These are phyloP conservation scores for Phytophthora cactorum DNA, from an alignment of 352 stramenopile genomes.

Conservation along the genomic window DNA sequence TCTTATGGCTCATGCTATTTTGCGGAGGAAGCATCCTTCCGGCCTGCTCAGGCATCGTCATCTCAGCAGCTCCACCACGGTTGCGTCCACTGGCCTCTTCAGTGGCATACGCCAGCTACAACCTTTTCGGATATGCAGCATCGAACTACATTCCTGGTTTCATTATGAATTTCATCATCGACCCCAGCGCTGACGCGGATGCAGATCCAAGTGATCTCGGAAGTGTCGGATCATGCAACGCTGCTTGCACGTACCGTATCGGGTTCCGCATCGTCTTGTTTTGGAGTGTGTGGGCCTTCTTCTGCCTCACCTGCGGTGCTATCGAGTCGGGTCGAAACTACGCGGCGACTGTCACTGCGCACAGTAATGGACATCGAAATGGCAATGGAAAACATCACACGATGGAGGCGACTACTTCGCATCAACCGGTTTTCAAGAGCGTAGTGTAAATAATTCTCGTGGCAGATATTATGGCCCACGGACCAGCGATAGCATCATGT, in stretches of 20 bases:
- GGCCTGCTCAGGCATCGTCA: slow-evolving; percentile 87
- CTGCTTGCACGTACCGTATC: slow-evolving; percentile 81
- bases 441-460: slow-evolving; percentile 27
- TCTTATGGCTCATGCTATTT: slow-evolving; percentile 89
- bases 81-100: slow-evolving; percentile 78
- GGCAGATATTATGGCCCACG: neutral
- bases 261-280: slow-evolving; percentile 85
- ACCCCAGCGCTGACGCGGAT: slow-evolving; percentile 38
- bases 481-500: slow-evolving; percentile 4
- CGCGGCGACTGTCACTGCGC: slow-evolving; percentile 12
- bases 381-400: slow-evolving; percentile 22
- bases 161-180: slow-evolving; percentile 86
- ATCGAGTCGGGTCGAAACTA: slow-evolving; percentile 48
- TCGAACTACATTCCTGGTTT: slow-evolving; percentile 87
- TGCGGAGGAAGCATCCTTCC: slow-evolving; percentile 74
- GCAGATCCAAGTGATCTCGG: slow-evolving; percentile 23
- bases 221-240: slow-evolving; percentile 49
- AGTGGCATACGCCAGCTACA: slow-evolving; percentile 84
- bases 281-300: slow-evolving; percentile 78
- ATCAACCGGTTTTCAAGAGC: slow-evolving; percentile 28
- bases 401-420: slow-evolving; percentile 1
- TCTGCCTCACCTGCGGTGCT: slow-evolving; percentile 58
- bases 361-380: slow-evolving; percentile 11
- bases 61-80: slow-evolving; percentile 64
- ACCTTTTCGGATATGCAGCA: slow-evolving; percentile 85